Percentiles rank a stretch among this genome's conserved stretches.
Evolutionary conservation across 2,329 filamentous ascomycete genomes (phyloP).

Genomic region (Cadophora gregata): DNA sequence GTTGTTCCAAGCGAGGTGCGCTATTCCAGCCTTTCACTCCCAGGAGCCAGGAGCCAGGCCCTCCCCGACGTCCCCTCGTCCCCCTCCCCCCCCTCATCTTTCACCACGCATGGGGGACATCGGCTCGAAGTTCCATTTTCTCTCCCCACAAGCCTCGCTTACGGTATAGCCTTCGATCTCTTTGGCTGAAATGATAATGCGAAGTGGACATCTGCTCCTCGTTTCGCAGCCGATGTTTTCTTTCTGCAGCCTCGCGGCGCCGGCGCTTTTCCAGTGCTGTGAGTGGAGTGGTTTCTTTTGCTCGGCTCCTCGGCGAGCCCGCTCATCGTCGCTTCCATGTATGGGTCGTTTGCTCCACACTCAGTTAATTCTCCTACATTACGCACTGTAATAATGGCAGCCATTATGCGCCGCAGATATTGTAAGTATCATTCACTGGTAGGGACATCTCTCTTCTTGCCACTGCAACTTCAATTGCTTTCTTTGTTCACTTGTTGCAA

Average conservation of each 20-base stretch:
- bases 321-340: not conserved
- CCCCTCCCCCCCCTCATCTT: not conserved
- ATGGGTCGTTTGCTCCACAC: not conserved
- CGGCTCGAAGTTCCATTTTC: not conserved
- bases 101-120: too few species aligned
- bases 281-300: not conserved
- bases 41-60: too few species aligned
- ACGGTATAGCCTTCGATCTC: not conserved
- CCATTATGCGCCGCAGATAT: not conserved
- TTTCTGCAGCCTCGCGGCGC: conserved; percentile 1
- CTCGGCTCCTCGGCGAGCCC: conserved; percentile 1
- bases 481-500: not conserved
- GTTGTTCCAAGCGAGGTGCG: conserved; percentile 14
- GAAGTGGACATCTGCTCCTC: conserved; percentile 8
- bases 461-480: not conserved
- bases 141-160: not conserved
- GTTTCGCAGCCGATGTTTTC: conserved; percentile 13
- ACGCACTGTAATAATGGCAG: not conserved
- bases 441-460: not conserved
- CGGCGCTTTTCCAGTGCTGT: not conserved
- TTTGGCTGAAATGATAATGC: conserved; percentile 6
- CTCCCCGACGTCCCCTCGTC: not conserved
- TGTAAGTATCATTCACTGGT: conserved; percentile 1
- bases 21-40: not conserved
- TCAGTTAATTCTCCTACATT: too few species aligned